phyloP scores from a whole-genome alignment of 2,329 filamentous ascomycete genomes.

The Cladosporium sp. region DNA sequence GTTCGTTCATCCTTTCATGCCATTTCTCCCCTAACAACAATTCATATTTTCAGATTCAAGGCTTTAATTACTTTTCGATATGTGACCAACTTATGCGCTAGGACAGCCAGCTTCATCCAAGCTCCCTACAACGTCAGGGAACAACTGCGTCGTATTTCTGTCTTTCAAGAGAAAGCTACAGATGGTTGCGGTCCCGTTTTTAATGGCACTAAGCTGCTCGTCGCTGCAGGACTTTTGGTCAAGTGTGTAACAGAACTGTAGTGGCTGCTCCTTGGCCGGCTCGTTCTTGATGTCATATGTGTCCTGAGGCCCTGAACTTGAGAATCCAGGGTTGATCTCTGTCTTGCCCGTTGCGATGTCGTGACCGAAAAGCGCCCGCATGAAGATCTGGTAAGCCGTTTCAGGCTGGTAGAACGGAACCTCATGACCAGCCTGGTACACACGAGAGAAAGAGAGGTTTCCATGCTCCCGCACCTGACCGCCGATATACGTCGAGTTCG shows the following conservation, averaged over 20 bases:
- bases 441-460: constrained; percentile 26
- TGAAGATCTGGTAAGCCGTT: constrained; percentile 46
- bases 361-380: constrained; percentile 40
- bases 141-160: constrained; percentile 18
- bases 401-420: constrained; percentile 45
- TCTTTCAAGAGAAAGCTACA: constrained; percentile 19
- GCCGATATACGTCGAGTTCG: constrained; percentile 20
- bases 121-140: constrained; percentile 13
- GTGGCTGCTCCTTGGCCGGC: constrained; percentile 8
- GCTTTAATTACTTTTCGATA: no score
- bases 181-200: constrained; percentile 16
- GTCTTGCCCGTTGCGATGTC: constrained; percentile 43
- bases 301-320: constrained; percentile 12
- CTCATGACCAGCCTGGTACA: constrained; percentile 37
- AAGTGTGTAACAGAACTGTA: constrained; percentile 17
- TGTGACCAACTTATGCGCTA: no score
- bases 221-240: constrained; percentile 16
- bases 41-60: no score
- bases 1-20: no score
- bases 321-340: not conserved
- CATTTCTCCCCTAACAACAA: no score
- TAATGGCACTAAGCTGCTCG: constrained; percentile 15
- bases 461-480: constrained; percentile 27
- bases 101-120: not conserved
- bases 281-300: constrained; percentile 14